phyloP scores from a whole-genome alignment of 805 yeast species.

The Candida cerambycidarum region DNA sequence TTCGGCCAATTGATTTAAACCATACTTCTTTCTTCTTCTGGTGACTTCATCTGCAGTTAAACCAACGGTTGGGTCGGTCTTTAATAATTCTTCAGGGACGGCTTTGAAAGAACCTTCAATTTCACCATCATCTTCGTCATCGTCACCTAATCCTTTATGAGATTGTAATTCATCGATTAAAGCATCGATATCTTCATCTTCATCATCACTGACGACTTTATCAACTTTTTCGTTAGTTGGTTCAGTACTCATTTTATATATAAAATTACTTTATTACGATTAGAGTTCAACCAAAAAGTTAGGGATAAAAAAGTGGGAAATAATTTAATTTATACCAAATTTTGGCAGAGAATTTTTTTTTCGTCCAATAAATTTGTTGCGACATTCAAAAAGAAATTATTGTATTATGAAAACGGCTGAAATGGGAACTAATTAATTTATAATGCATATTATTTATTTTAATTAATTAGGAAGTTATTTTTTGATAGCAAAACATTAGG shows the following conservation, averaged over 20 bases:
- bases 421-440: conserved; percentile 14
- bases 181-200: conserved; percentile 58
- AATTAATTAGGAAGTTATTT: background rate
- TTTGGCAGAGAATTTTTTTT: conserved; percentile 1
- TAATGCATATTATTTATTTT: background rate
- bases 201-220: conserved; percentile 53
- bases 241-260: conserved; percentile 38
- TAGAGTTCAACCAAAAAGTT: conserved; percentile 4
- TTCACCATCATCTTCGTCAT: conserved; percentile 52
- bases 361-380: conserved; percentile 5
- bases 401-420: conserved; percentile 16
- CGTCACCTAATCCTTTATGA: conserved; percentile 51
- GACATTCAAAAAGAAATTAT: conserved; percentile 7
- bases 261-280: background rate
- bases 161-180: conserved; percentile 78
- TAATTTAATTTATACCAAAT: conserved; percentile 6
- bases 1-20: conserved; percentile 88
- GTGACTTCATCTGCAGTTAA: conserved; percentile 72
- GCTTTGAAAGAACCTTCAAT: conserved; percentile 51
- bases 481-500: too few relatives aligned
- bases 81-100: conserved; percentile 81
- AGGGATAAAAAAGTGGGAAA: conserved; percentile 9
- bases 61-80: conserved; percentile 80
- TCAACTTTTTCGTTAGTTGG: conserved; percentile 56
- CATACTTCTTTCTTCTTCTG: conserved; percentile 86